Evolutionary conservation across 2,329 filamentous ascomycete genomes (phyloP).

Genomic region (Pezicula radicicola): DNA sequence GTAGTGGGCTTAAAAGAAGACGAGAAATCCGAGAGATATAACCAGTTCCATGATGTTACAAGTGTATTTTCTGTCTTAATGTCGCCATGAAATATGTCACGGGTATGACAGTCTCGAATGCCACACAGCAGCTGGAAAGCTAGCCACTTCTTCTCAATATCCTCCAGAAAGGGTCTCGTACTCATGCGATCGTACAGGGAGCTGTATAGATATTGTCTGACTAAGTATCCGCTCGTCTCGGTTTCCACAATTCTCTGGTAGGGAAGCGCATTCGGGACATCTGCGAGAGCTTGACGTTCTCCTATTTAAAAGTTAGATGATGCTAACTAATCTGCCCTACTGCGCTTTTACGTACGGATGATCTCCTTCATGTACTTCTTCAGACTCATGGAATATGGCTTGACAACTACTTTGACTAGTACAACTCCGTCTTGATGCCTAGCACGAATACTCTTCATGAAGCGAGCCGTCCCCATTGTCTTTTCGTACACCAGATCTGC

Average conservation of each 20-base stretch:
- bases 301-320: constrained; percentile 42
- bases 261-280: constrained; percentile 85
- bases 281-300: constrained; percentile 74
- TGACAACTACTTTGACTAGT: constrained; percentile 91
- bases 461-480: constrained; percentile 84
- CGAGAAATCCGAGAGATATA: constrained; percentile 97
- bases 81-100: constrained; percentile 91
- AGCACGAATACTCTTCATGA: constrained; percentile 95
- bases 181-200: constrained; percentile 96
- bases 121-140: constrained; percentile 93
- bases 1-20: constrained; percentile 92
- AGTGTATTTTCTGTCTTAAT: constrained; percentile 98
- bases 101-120: constrained; percentile 84
- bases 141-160: constrained; percentile 98
- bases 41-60: constrained; percentile 99
- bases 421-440: constrained; percentile 87
- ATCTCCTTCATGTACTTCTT: constrained; percentile 76
- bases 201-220: constrained; percentile 93
- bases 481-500: constrained; percentile 89
- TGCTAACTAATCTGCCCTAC: background rate
- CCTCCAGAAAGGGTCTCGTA: constrained; percentile 92
- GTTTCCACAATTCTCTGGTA: constrained; percentile 94
- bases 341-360: constrained; percentile 52
- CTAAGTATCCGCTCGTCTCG: constrained; percentile 84
- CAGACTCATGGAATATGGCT: constrained; percentile 82